Evolutionary conservation across 2,329 filamentous ascomycete genomes (phyloP).

Genomic region (Talaromyces verruculosus): DNA sequence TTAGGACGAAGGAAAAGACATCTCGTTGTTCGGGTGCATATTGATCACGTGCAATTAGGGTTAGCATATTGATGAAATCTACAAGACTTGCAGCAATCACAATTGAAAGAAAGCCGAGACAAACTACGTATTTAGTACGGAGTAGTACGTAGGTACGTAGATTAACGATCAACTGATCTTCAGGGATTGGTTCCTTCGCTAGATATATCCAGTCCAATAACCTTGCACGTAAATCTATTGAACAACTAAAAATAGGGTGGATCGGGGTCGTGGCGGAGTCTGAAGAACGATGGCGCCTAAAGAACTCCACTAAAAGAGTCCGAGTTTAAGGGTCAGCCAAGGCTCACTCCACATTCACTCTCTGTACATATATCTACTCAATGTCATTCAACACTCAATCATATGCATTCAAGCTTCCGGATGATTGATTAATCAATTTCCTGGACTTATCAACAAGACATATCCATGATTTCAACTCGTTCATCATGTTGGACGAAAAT

Average conservation of each 20-base stretch:
- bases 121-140: too few species aligned
- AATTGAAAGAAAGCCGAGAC: neutral
- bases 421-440: neutral
- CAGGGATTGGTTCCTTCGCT: neutral
- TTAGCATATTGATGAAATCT: neutral
- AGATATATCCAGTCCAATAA: neutral
- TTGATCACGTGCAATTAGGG: conserved; percentile 1
- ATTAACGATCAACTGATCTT: neutral
- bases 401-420: neutral
- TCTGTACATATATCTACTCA: neutral
- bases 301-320: conserved; percentile 1
- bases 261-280: conserved; percentile 10
- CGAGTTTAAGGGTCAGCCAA: neutral
- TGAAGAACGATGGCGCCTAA: conserved; percentile 8
- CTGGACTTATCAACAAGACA: neutral
- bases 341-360: conserved; percentile 7
- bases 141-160: neutral
- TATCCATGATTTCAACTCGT: neutral
- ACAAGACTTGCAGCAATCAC: neutral
- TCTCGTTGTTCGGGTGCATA: neutral
- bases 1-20: neutral
- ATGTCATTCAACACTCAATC: neutral
- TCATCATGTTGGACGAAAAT: conserved; percentile 79
- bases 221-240: neutral
- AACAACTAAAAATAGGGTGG: conserved; percentile 9